Base-by-base conservation (phyloP, 768 basidiomycete species). In the Panellus pusillus region DNA sequence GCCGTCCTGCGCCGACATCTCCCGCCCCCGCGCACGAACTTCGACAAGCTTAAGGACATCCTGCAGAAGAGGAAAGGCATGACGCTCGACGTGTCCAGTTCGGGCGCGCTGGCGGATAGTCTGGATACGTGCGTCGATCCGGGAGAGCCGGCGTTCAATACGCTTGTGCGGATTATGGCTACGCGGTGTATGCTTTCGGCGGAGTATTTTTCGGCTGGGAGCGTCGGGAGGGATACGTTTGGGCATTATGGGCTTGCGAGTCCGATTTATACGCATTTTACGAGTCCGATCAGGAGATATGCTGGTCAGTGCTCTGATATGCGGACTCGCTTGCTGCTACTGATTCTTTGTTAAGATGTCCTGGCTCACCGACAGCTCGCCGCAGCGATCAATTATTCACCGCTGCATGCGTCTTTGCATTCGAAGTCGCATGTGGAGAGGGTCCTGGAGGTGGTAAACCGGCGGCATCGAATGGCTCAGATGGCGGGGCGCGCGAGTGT, bases 101-200 rank as follows among this genome's bases (percentile, higher is more conserved):
- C 96, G 1, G 88, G 90, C 0, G 88, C 93, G 2, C 78, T 99
- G 14, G 97, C 96, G 0, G 80, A 79, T 9, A 96, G 93, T 1
- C 70, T 98, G 59, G 96, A 99, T 69, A 72, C 79, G 54, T 98
- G 97, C 66, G 70, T 93, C 24, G 93, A 97, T 65, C 79, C 87
- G 0, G 69, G 72, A 15, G 84, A 93, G 62, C 91, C 94, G 0
- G 86, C 92, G 0, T 98, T 99, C 78, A 99, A 98, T 63, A 98
- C 94, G 0, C 81, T 98, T 15, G 96, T 99, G 35, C 86, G 97
- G 38, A 98, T 99, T 69, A 98, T 99, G 95, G 95, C 97, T 3
- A 98, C 96, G 3, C 79, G 97, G 28, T 98, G 97, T 68, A 99
- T 99, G 97, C 78, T 98, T 20, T 87, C 95, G 0, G 97, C 97